These are phyloP conservation scores for Parastagonospora nodorum DNA, from an alignment of 2,329 filamentous ascomycete genomes.

Conservation along the genomic window DNA sequence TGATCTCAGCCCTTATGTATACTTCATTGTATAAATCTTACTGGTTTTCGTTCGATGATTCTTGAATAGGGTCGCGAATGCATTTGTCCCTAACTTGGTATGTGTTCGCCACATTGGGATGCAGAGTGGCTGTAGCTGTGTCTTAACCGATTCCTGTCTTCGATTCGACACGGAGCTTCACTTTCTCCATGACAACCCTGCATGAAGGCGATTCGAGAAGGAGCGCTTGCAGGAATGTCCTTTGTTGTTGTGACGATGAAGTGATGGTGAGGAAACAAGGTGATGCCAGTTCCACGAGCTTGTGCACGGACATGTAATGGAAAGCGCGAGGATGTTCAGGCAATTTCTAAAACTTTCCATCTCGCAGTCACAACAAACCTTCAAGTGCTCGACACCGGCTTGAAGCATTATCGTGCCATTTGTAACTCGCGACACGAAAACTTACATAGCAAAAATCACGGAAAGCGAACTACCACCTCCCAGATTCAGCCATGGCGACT, in stretches of 20 bases:
- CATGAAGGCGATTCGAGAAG: neutral
- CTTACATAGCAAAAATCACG: conserved; percentile 9
- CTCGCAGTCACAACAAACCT: neutral
- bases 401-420: neutral
- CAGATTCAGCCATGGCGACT: conserved; percentile 29
- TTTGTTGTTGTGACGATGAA: neutral
- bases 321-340: conserved; percentile 3
- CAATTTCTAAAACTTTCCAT: conserved; percentile 8
- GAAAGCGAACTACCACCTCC: neutral
- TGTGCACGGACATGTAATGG: conserved; percentile 2
- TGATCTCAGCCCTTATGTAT: no score
- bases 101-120: no score
- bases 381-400: neutral
- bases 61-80: no score
- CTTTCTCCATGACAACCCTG: neutral
- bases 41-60: no score
- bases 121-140: no score
- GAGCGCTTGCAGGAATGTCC: no score
- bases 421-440: neutral
- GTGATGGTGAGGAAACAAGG: neutral
- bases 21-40: no score
- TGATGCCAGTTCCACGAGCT: neutral
- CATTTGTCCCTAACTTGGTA: no score
- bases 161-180: no score
- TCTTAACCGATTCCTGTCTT: no score